Evolutionary conservation across 1,139 yeast species (phyloP), one percentile per base, ranked within the genome.

Genomic region (Scheffersomyces titani): DNA sequence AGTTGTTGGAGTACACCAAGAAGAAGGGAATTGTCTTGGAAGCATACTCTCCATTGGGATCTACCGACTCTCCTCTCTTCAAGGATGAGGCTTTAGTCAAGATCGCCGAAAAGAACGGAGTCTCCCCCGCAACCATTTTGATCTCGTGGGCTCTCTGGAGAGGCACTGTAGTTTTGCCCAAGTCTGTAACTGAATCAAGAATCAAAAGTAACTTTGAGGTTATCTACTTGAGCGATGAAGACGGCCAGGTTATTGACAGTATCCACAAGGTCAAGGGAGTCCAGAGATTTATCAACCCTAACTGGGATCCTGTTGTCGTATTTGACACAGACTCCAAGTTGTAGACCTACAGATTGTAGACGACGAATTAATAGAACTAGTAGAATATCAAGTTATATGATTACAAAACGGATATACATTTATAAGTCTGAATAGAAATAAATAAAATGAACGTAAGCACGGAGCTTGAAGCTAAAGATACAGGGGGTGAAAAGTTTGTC

Each of bases 31-130:
- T 68, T 36, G 36, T 59, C 50, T 51, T 65, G 52, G 66, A 67
- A 53, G 71, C 70, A 0, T 68, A 67, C 59, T 64, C 69, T 20
- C 71, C 71, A 9, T 65, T 68, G 59, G 70, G 70, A 3, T 65
- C 69, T 20, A 59, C 63, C n/a, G 59, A 61, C 49, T 59, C 67
- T 20, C 68, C 70, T 1, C 49, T 68, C 11, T 59, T 67, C 55
- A 53, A 57, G 50, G 63, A 67, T 51, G 57, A 59, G 18, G 56
- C 54, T 16, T 55, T 68, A 20, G 56, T 54, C 20, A 57, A 57
- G 40, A 54, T 68, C 49, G 69, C 70, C 18, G 53, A 55, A 20
- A 63, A 62, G 53, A 52, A 67, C 57, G 52, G 56, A 19, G 65
- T 59, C 19, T 53, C 59, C 5, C 59, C 64, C 7, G 69, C 68